phyloP scores from a whole-genome alignment of 108 stramenopile species.

The Nitzschia sp. region DNA sequence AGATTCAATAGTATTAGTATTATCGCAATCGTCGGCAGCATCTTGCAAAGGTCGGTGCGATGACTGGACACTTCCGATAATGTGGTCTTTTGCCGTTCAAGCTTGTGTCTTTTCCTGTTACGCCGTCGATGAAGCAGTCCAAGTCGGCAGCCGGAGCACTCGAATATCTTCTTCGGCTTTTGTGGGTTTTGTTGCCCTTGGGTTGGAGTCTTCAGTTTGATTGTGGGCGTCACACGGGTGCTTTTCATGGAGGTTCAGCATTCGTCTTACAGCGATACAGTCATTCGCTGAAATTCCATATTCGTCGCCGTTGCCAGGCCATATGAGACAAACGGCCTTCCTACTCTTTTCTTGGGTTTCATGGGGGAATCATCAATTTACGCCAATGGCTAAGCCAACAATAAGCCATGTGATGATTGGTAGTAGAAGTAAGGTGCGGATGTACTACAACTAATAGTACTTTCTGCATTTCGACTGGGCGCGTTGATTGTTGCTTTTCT shows the following conservation, averaged over 20 bases:
- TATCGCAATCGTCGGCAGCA: not conserved
- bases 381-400: not conserved
- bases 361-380: not conserved
- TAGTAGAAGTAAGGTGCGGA: too few species aligned
- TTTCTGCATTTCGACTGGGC: too few species aligned
- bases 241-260: too few species aligned
- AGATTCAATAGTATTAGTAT: not conserved
- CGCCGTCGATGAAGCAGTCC: too few species aligned
- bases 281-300: not conserved
- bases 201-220: constrained; percentile 32
- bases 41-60: constrained; percentile 19
- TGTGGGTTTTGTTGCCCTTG: constrained; percentile 39
- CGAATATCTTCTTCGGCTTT: constrained; percentile 20
- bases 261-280: too few species aligned
- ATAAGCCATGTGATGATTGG: too few species aligned
- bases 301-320: not conserved
- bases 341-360: not conserved
- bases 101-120: too few species aligned
- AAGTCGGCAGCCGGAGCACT: constrained; percentile 25
- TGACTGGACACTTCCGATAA: constrained; percentile 33
- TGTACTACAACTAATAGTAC: too few species aligned
- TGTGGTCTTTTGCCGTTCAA: constrained; percentile 38
- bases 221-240: not conserved
- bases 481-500: too few species aligned
- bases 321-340: not conserved